These are phyloP conservation scores for Boechera stricta DNA, from an alignment of 345 rosid species.

Conservation along the genomic window DNA sequence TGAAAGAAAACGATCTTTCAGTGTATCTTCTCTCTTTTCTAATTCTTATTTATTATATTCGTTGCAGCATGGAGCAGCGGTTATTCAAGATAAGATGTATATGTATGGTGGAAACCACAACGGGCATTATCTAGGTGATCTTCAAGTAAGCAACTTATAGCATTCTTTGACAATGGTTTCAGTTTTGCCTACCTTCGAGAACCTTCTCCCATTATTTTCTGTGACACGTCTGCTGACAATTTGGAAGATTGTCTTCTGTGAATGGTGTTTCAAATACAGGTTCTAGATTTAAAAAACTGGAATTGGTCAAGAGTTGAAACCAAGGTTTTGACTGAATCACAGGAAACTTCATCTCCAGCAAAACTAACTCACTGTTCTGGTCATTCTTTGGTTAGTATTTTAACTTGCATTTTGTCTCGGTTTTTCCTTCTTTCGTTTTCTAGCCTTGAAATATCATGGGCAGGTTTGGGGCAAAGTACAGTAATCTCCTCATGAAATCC, in stretches of 20 bases:
- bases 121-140: conserved; percentile 90
- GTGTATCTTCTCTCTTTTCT: conserved; percentile 32
- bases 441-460: conserved; percentile 29
- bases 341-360: conserved; percentile 57
- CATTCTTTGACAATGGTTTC: conserved; percentile 19
- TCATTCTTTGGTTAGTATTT: conserved; percentile 85
- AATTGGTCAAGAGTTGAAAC: conserved; percentile 87
- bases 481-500: conserved; percentile 24
- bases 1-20: background rate
- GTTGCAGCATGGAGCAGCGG: conserved; percentile 88
- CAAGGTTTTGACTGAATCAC: conserved; percentile 60
- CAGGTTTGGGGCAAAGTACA: conserved; percentile 1
- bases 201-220: conserved; percentile 9
- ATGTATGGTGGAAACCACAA: conserved; percentile 92
- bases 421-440: conserved; percentile 10
- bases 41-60: conserved; percentile 22
- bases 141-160: conserved; percentile 67
- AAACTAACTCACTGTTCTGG: conserved; percentile 78
- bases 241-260: conserved; percentile 27
- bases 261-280: conserved; percentile 57
- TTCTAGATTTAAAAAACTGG: conserved; percentile 89
- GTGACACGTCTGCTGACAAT: conserved; percentile 3
- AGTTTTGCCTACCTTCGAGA: conserved; percentile 3
- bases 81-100: conserved; percentile 86
- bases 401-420: conserved; percentile 1